These are phyloP conservation scores for Craspedostauros australis DNA, from an alignment of 108 stramenopile genomes.

Conservation along the genomic window DNA sequence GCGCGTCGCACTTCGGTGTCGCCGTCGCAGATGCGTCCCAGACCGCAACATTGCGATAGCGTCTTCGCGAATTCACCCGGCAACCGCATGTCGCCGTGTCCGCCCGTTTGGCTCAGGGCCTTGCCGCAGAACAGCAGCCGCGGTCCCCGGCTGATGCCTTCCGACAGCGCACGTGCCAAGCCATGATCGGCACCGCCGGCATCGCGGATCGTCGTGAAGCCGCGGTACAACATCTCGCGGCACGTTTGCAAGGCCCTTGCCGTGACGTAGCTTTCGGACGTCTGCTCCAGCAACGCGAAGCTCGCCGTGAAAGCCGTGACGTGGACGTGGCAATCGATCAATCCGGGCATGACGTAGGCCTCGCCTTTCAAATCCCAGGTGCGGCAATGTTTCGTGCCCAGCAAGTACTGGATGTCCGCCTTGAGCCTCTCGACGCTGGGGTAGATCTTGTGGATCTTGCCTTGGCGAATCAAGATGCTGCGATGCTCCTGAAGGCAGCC, in stretches of 20 bases:
- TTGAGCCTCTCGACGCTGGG: too few relatives aligned
- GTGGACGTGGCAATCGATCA: not conserved
- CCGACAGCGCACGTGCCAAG: not conserved
- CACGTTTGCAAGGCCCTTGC: not conserved
- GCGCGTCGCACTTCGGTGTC: conserved; percentile 3
- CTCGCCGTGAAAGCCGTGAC: not conserved
- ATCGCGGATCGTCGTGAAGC: not conserved
- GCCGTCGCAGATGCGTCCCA: conserved; percentile 5
- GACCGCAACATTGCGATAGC: conserved; percentile 6
- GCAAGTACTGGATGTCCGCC: too few relatives aligned
- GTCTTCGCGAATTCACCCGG: not conserved
- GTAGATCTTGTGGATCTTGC: too few relatives aligned
- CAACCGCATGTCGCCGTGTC: not conserved
- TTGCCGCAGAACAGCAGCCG: not conserved
- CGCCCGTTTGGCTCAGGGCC: not conserved
- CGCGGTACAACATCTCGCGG: not conserved
- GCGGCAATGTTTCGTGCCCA: too few relatives aligned
- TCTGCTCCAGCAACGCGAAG: not conserved
- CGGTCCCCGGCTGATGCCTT: not conserved
- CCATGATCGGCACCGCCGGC: not conserved
- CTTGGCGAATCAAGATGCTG: too few relatives aligned
- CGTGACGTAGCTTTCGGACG: not conserved
- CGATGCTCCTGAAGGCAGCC: too few relatives aligned
- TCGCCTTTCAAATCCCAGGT: too few relatives aligned
- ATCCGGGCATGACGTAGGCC: not conserved